These are phyloP conservation scores for Syzygium malaccense DNA, from an alignment of 441 rosid species.

Conservation along the genomic window DNA sequence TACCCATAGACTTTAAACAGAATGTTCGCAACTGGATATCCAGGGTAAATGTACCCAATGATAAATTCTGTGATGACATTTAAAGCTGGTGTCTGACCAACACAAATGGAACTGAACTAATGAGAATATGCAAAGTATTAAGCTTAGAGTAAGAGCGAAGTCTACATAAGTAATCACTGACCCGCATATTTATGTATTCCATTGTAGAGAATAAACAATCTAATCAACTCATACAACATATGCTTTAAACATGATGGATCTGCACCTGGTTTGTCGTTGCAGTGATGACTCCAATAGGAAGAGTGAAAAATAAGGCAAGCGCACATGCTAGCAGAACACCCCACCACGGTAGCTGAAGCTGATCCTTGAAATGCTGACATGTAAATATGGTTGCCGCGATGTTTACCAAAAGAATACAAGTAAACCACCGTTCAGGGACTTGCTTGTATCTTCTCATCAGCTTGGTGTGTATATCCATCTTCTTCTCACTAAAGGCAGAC, in stretches of 20 bases:
- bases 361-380: conserved; percentile 36
- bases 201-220: too few species aligned
- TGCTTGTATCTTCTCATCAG: conserved; percentile 47
- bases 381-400: conserved; percentile 26
- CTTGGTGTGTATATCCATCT: conserved; percentile 58
- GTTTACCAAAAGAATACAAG: conserved; percentile 27
- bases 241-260: too few species aligned
- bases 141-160: too few species aligned
- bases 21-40: conserved; percentile 32
- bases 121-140: too few species aligned
- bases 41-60: conserved; percentile 32
- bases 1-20: conserved; percentile 34
- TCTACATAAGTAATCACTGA: too few species aligned
- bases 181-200: too few species aligned
- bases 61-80: conserved; percentile 39
- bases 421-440: conserved; percentile 58
- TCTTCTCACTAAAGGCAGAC: conserved; percentile 35
- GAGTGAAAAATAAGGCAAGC: too few species aligned
- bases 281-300: too few species aligned
- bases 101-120: not conserved
- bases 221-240: too few species aligned
- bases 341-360: conserved; percentile 62
- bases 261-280: too few species aligned
- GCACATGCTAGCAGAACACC: conserved; percentile 45
- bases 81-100: conserved; percentile 26